Evolutionary conservation across 139 green algal species (phyloP).

Genomic region (Spirogloea muscicola): DNA sequence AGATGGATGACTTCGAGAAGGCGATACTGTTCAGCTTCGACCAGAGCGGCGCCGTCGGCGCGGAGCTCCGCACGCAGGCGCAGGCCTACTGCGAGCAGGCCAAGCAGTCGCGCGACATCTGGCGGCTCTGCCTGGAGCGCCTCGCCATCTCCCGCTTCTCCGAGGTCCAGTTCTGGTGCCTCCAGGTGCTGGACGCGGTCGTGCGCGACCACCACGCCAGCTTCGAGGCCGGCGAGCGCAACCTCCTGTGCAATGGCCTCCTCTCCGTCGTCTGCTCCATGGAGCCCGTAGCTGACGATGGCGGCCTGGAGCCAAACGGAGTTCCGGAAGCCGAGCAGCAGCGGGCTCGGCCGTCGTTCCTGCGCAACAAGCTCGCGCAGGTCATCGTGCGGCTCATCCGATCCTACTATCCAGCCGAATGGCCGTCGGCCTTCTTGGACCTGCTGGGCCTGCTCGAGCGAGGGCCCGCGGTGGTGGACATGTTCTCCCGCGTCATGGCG

Average conservation of each 20-base stretch:
- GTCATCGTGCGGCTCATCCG: slow-evolving; percentile 65
- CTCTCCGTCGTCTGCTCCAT: too few relatives aligned
- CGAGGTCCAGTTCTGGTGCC: slow-evolving; percentile 96
- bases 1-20: slow-evolving; percentile 84
- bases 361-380: slow-evolving; percentile 94
- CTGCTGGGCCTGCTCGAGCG: slow-evolving; percentile 59
- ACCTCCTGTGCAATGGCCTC: slow-evolving; percentile 13
- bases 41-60: slow-evolving; percentile 62
- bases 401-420: slow-evolving; percentile 74
- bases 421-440: slow-evolving; percentile 85
- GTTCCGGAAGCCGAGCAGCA: too few relatives aligned
- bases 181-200: slow-evolving; percentile 84
- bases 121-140: slow-evolving; percentile 71
- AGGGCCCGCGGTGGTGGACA: slow-evolving; percentile 64
- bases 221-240: slow-evolving; percentile 6
- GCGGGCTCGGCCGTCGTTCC: slow-evolving; percentile 61
- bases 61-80: slow-evolving; percentile 62
- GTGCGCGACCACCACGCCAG: slow-evolving; percentile 11
- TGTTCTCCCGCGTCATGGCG: slow-evolving; percentile 82
- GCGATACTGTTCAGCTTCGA: slow-evolving; percentile 86
- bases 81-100: slow-evolving; percentile 60
- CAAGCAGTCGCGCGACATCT: slow-evolving; percentile 60
- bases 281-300: too few relatives aligned
- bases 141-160: slow-evolving; percentile 62
- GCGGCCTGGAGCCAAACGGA: too few relatives aligned